Evolutionary conservation across 2,329 filamentous ascomycete genomes (phyloP).

Genomic region (Chrysosporium keratinophilum): DNA sequence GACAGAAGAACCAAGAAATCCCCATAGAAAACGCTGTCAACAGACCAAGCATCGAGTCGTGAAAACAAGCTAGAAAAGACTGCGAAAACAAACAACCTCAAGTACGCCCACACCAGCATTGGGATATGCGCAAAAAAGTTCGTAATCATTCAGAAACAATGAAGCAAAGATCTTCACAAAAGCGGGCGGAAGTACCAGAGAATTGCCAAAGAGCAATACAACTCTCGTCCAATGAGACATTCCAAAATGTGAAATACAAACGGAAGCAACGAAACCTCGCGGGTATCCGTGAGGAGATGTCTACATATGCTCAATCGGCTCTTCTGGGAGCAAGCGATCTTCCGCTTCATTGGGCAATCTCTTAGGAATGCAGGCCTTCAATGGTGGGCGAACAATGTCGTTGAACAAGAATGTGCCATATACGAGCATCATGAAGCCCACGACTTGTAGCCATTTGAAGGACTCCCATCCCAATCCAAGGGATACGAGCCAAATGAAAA

Average conservation of each 20-base stretch:
- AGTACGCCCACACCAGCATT: neutral
- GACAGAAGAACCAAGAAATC: neutral
- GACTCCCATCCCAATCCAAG: constrained; percentile 90
- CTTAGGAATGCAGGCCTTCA: constrained; percentile 54
- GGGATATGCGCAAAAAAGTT: neutral
- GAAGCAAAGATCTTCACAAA: too few species aligned
- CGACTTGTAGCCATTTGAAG: constrained; percentile 93
- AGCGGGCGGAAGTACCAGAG: too few species aligned
- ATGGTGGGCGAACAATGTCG: constrained; percentile 74
- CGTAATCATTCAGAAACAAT: too few species aligned
- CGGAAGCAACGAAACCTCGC: neutral
- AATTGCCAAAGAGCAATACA: too few species aligned
- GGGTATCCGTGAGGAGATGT: neutral
- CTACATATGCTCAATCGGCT: constrained; percentile 64
- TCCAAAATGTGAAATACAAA: neutral
- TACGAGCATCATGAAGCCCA: constrained; percentile 78
- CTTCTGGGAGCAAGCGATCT: constrained; percentile 57
- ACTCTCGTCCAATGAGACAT: neutral
- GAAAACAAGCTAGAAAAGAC: neutral
- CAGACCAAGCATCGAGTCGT: neutral
- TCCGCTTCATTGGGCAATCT: constrained; percentile 33
- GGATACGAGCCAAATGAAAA: constrained; percentile 97
- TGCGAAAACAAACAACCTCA: neutral
- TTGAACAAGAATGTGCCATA: constrained; percentile 98
- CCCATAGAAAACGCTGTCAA: neutral